Evolutionary conservation across 2,329 filamentous ascomycete genomes (phyloP), one percentile per base, ranked within the genome.

Genomic region (Daldinia eschscholtzii): DNA sequence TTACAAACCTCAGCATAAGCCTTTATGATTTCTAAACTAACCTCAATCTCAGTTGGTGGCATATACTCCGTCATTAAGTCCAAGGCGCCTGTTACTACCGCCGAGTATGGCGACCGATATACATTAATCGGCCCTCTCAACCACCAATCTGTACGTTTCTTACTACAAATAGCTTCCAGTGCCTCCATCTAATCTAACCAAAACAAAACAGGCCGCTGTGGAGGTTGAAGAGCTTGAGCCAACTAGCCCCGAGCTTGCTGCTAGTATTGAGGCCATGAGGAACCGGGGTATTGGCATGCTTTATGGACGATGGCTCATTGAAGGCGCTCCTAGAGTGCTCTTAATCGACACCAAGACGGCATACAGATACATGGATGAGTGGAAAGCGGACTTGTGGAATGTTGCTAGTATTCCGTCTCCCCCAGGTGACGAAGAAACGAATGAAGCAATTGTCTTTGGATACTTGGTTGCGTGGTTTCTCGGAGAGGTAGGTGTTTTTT

Each of bases 41-140:
- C 71, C 7, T 57, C 37, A 4, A 59, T 57, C 68, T 28, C 65
- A 97, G 96, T 99, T 70, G 96, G 96, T 78, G 96, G 96, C 76
- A 99, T 99, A 83, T 99, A 99, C 86, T 98, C 95, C 15, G 96
- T 99, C 73, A 91, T 99, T 83, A 99, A 99, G 83, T 99, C 96
- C 70, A 99, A 99, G 83, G 95, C 96, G 41, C 95, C 96, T 57
- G 96, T 98, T 70, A 98, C 96, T 48, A 98, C 95, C 0, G 94
- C 94, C 69, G 96, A 99, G 82, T 99, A 98, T 96, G 96, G 96
- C 81, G 94, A 97, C 67, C 90, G 93, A 73, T 99, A 99, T 82
- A 97, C 93, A 30, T 88, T 98, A 73, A 94, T 99, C 80, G 96
- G 96, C 1, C 96, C 96, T 65, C 90, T 97, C 79, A 98, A 98